Base-by-base conservation (phyloP, 2,329 filamentous ascomycete species). In the Dactylonectria estremocensis region DNA sequence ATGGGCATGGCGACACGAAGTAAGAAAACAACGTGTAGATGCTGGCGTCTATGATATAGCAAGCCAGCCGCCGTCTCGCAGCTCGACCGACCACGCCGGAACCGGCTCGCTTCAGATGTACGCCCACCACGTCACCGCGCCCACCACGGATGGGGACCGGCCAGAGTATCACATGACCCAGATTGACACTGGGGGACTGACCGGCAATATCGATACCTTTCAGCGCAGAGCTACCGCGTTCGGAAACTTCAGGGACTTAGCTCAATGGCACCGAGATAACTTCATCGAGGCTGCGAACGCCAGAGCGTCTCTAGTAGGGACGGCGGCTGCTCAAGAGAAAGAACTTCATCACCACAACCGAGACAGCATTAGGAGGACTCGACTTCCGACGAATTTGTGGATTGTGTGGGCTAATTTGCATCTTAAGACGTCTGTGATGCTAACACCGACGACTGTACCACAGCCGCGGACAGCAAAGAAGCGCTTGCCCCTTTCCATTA, bases 91-190 rank as follows among this genome's bases (percentile, higher is more conserved):
- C 64, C 72, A 81, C 53, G 64, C 61, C 59, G 80, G 81, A 46
- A 16, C 2, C 60, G 80, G 81, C 45, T 14, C 2, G 13, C 80
- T 85, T n/a, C 70, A 77, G 67, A 66, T 84, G 61, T 84, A 80
- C 65, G 76, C 81, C 56, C 78, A 79, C 69, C 77, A 84, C 67
- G 33, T 74, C 56, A 79, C 76, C 14, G 72, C 73, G 56, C 78
- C 80, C 50, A 69, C 62, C 13, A 72, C n/a, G 18, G 68, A 75
- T n/a, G 54, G 77, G 69, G 77, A 66, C 72, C 78, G 54, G 52
- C 79, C 78, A 8, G 78, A 79, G 71, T 85, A 84, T 72, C 74
- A 83, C 55, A 85, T 83, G 80, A 82, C 79, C 7, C 70, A 79
- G 61, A 7, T 83, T 3, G 64, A 67, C 0, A 55, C 20, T 2